Base-by-base conservation (phyloP, 345 rosid species). In the Melastoma malabathricum region DNA sequence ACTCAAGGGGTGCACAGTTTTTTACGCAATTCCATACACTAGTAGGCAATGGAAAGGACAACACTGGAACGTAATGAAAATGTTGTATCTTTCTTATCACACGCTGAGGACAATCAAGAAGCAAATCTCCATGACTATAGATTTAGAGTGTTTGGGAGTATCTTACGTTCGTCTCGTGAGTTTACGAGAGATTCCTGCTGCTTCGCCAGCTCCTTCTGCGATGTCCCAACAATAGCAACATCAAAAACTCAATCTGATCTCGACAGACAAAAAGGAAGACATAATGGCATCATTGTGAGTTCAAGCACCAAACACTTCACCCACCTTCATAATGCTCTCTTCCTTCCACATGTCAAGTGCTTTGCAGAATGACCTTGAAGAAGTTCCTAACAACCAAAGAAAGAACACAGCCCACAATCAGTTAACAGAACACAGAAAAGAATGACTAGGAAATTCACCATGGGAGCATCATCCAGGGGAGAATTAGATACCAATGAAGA, bases 291-390 rank as follows among this genome's bases (percentile, higher is more conserved):
- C 7, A 8, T 13, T 18, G 5, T 15, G 18, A 18, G 3, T 39
- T 34, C 31, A 41, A 25, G 18, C 17, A 19, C 20, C 43, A 13
- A 41, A 48, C 38, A 46, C 34, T 31, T 29, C 58, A 48, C 18
- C 12, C 44, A 81, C 98, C 77, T 84, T 90, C 47, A 84, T 48
- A 51, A 82, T 60, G 6, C 92, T 80, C 72, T 90, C 96, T 25
- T 77, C 89, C 57, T 86, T 86, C 98, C 98, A 90, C 96, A 90
- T 90, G 47, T 71, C 74, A 57, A 79, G 49, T 3, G 74, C 98
- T 62, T 64, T 90, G 31, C 63, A 82, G 68, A 77, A 77, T 29
- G 98, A 89, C 67, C 97, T 89, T 4, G 84, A 71, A 31, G 97
- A 89, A 50, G 96, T 83, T 13, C 92, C 92, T 82, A 51, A 19